A percentile compares a stretch with the other conserved stretches of the same genome.
Evolutionary conservation across 495 filamentous ascomycete genomes (phyloP).

Genomic region (Penicillium nucicola): DNA sequence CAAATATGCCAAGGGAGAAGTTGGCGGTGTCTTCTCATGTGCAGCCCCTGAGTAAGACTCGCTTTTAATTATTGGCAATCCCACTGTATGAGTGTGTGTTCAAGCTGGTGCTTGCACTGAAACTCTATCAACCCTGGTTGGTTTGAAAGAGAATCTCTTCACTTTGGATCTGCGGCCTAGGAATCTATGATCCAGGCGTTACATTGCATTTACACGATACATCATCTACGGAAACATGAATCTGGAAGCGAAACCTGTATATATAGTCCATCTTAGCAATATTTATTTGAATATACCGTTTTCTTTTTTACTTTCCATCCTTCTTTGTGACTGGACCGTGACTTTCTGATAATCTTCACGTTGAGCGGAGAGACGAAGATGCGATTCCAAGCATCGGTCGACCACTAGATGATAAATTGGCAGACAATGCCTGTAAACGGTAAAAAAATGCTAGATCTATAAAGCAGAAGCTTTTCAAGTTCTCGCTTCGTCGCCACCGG

Average conservation of each 20-base stretch:
- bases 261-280: not conserved
- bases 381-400: no score
- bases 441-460: no score
- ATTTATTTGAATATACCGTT: not conserved
- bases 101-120: slow-evolving; percentile 6
- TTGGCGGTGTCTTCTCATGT: slow-evolving; percentile 50
- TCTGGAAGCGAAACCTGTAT: slow-evolving; percentile 4
- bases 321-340: not conserved
- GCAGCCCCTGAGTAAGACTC: slow-evolving; percentile 15
- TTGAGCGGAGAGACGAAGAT: no score
- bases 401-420: no score
- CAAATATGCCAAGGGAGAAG: slow-evolving; percentile 39
- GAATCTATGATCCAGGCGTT: not conserved
- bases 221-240: not conserved
- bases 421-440: no score
- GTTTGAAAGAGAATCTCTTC: not conserved
- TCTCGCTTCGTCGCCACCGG: no score
- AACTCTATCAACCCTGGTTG: not conserved
- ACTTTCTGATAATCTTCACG: no score
- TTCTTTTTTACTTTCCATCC: not conserved
- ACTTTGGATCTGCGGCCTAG: no score
- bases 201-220: slow-evolving; percentile 5
- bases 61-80: not conserved
- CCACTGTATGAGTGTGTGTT: not conserved
- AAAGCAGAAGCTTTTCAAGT: no score